Evolutionary conservation across 192 early-diverging fungal genomes (phyloP), one percentile per base, ranked within the genome.

Genomic region (Entomortierella chlamydospora): DNA sequence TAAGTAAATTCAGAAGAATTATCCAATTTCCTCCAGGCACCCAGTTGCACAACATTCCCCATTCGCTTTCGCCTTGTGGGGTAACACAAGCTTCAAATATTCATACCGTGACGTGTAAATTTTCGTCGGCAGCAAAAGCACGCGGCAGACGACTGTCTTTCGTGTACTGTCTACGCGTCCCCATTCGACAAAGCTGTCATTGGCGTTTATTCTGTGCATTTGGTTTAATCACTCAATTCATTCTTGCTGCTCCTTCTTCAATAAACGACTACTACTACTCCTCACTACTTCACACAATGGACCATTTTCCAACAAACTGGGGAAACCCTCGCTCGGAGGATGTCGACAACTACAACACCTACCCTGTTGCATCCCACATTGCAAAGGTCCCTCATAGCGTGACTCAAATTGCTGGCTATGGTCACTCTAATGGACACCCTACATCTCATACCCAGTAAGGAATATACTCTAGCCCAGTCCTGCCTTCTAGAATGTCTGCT

Each of bases 261-360:
- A 10, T 9, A 54, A 30, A 54, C 52, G 18, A 54, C 25, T 28
- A 17, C 52, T 54, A 25, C 2, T 13, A 25, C 7, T 50, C 2
- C 18, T 25, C 50, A 51, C 8, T 15, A 51, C 23, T 5, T 54
- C 23, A 62, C 26, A 34, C 54, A 59, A 92, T 93, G 91, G 90
- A 93, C 82, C 88, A 91, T 82, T 91, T 91, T 73, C 92, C 92
- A 69, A 88, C 87, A 54, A 85, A 90, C 84, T 93, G 92, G 92
- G 92, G 92, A 31, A 89, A 93, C 62, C 91, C 92, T 51, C 90
- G 90, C 73, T 77, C 86, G 39, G 82, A 87, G 66, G 82, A 83
- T 47, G 83, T 83, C 39, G 85, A 85, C 69, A 83, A 65, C 67
- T 85, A 88, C 67, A 84, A 88, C 72, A 82, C 85, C 56, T 79